Percentiles rank a stretch among this genome's conserved stretches.
Conservation (phyloP, 2,329 filamentous ascomycete species). For the Colletotrichum costaricense region DNA sequence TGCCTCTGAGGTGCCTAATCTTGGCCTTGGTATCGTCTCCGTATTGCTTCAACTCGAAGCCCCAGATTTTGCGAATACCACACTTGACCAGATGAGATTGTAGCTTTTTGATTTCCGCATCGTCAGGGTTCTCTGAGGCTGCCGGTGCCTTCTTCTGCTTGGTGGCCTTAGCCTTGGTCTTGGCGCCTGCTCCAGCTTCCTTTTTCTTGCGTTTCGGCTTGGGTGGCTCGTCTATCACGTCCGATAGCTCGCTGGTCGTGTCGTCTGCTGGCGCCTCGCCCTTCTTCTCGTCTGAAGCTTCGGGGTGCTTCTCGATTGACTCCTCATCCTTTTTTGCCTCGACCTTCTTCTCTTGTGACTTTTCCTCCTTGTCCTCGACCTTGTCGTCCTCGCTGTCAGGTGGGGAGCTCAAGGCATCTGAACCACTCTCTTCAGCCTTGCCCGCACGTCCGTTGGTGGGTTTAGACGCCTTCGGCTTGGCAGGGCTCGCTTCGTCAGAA, state of each 20-base stretch:
- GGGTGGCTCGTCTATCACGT: slow-evolving; percentile 79
- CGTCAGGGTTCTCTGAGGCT: slow-evolving; percentile 73
- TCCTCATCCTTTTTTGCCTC: slow-evolving; percentile 11
- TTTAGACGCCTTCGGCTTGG: slow-evolving; percentile 36
- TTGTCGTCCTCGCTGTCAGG: slow-evolving; percentile 39
- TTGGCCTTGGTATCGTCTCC: slow-evolving; percentile 79
- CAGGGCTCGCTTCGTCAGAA: slow-evolving; percentile 42
- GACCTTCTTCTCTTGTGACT: slow-evolving; percentile 37
- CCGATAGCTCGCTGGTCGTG: slow-evolving; percentile 68
- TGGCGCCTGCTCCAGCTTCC: slow-evolving; percentile 49
- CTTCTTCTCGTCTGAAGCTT: slow-evolving; percentile 23
- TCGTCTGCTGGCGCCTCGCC: slow-evolving; percentile 15
- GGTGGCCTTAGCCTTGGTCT: slow-evolving; percentile 30
- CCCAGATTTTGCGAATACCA: slow-evolving; percentile 93
- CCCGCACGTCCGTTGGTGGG: slow-evolving; percentile 22
- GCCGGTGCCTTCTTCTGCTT: slow-evolving; percentile 34
- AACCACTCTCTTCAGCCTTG: slow-evolving; percentile 28
- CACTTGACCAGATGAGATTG: slow-evolving; percentile 91
- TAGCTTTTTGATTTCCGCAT: slow-evolving; percentile 86
- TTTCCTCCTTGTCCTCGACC: slow-evolving; percentile 29
- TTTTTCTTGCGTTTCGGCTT: slow-evolving; percentile 69
- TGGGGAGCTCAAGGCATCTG: slow-evolving; percentile 18
- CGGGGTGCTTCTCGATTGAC: slow-evolving; percentile 6
- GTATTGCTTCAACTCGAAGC: slow-evolving; percentile 81
- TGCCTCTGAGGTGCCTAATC: slow-evolving; percentile 81